Evolutionary conservation across 768 basidiomycete species (phyloP).

Genomic region (Tulasnella sp.): DNA sequence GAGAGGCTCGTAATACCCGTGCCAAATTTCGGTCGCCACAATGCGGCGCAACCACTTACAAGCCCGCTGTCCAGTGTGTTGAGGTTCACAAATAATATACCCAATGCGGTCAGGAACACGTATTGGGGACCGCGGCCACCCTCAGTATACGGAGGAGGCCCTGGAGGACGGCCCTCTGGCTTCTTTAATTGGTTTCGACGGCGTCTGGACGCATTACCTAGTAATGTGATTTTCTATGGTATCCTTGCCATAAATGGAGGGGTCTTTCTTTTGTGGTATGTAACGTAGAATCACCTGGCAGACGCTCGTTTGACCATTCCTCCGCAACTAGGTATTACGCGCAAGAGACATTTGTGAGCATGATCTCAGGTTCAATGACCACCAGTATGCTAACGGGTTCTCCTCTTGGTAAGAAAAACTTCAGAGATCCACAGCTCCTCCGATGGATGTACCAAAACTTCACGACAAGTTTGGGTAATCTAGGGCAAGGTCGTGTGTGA

Average conservation of each 20-base stretch:
- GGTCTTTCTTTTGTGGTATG: slow-evolving; percentile 11
- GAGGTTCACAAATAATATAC: no score
- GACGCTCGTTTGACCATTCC: neutral
- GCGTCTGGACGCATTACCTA: neutral
- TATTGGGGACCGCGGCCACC: no score
- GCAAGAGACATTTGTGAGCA: slow-evolving; percentile 1
- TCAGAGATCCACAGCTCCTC: slow-evolving; percentile 6
- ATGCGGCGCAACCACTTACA: no score
- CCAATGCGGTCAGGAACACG: no score
- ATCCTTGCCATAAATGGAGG: slow-evolving; percentile 14
- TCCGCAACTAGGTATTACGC: slow-evolving; percentile 5
- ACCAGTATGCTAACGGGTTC: neutral
- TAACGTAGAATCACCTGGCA: neutral
- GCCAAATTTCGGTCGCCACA: no score
- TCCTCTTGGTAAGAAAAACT: slow-evolving; percentile 7
- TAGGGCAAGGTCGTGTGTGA: neutral
- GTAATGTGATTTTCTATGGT: slow-evolving; percentile 4
- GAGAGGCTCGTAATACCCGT: no score
- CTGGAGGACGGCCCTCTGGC: neutral
- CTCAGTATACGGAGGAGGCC: no score
- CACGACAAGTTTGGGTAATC: slow-evolving; percentile 7
- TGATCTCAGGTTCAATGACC: neutral
- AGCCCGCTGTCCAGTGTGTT: no score
- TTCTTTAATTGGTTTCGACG: neutral
- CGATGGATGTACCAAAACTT: slow-evolving; percentile 14